Percentiles rank a stretch among this genome's conserved stretches.
These are phyloP conservation scores for Didymella sp. DNA, from an alignment of 2,329 filamentous ascomycete species.

Conservation along the genomic window DNA sequence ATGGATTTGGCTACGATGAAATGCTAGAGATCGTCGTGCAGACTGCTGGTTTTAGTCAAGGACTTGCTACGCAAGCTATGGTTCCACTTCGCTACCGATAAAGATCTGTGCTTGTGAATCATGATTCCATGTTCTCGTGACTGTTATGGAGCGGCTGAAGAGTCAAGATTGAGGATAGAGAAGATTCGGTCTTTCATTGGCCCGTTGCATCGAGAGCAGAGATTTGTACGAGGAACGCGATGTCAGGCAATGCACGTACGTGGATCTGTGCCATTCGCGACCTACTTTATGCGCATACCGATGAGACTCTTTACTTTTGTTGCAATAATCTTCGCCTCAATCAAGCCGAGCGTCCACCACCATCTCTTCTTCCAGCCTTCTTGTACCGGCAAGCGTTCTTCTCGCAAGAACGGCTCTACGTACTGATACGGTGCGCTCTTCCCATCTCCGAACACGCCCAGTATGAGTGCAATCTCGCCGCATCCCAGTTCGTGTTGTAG, in stretches of 20 bases:
- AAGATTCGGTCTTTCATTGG: neutral
- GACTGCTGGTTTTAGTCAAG: neutral
- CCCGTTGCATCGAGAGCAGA: neutral
- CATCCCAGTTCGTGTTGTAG: conserved; percentile 16
- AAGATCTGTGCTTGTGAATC: neutral
- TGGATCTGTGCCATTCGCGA: neutral
- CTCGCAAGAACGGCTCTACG: conserved; percentile 7
- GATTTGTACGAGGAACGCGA: neutral
- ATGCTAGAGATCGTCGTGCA: neutral
- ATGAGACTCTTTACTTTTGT: conserved; percentile 12
- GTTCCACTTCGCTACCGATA: neutral
- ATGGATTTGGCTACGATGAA: neutral
- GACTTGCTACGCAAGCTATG: neutral
- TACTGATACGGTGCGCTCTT: conserved; percentile 9
- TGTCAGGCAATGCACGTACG: neutral
- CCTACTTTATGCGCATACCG: conserved; percentile 4
- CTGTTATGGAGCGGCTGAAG: neutral
- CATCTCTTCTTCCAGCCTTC: conserved; percentile 19
- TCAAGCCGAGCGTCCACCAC: conserved; percentile 22
- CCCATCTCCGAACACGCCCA: conserved; percentile 17
- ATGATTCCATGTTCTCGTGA: neutral
- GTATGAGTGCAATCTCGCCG: conserved; percentile 16
- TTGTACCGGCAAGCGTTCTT: conserved; percentile 20
- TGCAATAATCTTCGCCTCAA: conserved; percentile 14
- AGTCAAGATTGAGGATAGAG: neutral